Percentiles rank a stretch among this genome's conserved stretches.
Evolutionary conservation across 768 basidiomycete genomes (phyloP).

Genomic region (Tephrocybe sp.): DNA sequence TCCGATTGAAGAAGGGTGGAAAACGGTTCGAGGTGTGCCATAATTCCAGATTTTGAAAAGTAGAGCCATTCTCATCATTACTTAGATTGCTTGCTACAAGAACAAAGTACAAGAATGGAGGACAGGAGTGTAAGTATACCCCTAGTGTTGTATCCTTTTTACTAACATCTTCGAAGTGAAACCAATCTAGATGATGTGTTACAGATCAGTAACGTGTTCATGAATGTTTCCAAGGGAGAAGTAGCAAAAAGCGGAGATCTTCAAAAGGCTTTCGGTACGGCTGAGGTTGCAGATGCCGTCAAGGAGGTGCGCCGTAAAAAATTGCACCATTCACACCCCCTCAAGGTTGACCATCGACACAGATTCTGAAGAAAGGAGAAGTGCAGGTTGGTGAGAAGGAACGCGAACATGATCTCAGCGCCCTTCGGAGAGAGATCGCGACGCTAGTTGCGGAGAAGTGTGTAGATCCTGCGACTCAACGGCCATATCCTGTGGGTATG

Average conservation of each 20-base stretch:
- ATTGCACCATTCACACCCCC: not conserved
- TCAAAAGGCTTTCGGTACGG: conserved; percentile 86
- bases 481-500: conserved; percentile 91
- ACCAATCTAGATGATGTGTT: conserved; percentile 93
- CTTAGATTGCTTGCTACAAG: conserved; percentile 94
- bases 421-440: conserved; percentile 85
- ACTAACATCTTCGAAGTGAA: conserved; percentile 50
- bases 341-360: not conserved
- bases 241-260: conserved; percentile 88
- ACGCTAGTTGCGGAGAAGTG: conserved; percentile 94
- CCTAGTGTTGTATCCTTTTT: not conserved
- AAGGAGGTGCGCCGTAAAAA: conserved; percentile 57
- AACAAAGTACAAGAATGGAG: conserved; percentile 99
- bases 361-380: conserved; percentile 96
- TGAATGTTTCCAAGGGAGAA: conserved; percentile 95
- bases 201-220: conserved; percentile 94
- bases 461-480: conserved; percentile 87
- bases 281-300: conserved; percentile 67
- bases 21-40: conserved; percentile 87
- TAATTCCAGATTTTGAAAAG: too few relatives aligned
- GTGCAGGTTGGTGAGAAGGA: conserved; percentile 97
- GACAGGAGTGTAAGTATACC: conserved; percentile 69
- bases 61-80: conserved; percentile 3
- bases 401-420: conserved; percentile 82
- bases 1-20: conserved; percentile 93